Evolutionary conservation across 768 basidiomycete genomes (phyloP).

Genomic region (Boletellus ananas): DNA sequence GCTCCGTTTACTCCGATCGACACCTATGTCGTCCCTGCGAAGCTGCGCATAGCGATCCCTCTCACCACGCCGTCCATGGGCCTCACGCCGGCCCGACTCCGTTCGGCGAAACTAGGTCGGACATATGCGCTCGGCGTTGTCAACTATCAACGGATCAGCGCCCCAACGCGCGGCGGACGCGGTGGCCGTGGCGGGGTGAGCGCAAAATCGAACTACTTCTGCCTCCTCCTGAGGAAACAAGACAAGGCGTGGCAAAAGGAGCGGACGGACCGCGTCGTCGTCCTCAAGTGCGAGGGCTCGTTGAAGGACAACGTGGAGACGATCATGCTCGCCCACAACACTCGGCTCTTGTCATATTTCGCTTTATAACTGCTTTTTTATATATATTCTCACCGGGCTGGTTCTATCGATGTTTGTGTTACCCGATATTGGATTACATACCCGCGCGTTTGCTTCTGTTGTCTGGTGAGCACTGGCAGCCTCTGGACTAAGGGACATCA

Average conservation of each 20-base stretch:
- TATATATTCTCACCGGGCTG: no score
- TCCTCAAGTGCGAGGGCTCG: conserved; percentile 1
- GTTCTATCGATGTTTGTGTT: no score
- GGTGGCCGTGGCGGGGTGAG: no score
- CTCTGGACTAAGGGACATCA: no score
- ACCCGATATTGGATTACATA: no score
- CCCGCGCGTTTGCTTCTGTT: no score
- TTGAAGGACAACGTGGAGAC: not conserved
- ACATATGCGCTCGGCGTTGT: not conserved
- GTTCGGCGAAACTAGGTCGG: not conserved
- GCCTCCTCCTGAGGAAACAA: not conserved
- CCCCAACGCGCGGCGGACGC: no score
- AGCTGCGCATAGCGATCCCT: not conserved
- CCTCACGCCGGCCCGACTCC: not conserved
- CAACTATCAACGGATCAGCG: not conserved
- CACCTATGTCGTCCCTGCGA: not conserved
- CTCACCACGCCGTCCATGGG: not conserved
- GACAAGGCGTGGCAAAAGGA: not conserved
- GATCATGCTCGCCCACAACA: not conserved
- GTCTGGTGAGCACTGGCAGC: no score
- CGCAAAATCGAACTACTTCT: not conserved
- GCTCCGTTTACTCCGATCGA: not conserved
- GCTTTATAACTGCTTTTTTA: not conserved
- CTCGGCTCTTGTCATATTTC: not conserved
- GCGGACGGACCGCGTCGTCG: not conserved